Base-by-base conservation (phyloP, 176 grass and related monocot species). In the Hyparrhenia diplandra region DNA sequence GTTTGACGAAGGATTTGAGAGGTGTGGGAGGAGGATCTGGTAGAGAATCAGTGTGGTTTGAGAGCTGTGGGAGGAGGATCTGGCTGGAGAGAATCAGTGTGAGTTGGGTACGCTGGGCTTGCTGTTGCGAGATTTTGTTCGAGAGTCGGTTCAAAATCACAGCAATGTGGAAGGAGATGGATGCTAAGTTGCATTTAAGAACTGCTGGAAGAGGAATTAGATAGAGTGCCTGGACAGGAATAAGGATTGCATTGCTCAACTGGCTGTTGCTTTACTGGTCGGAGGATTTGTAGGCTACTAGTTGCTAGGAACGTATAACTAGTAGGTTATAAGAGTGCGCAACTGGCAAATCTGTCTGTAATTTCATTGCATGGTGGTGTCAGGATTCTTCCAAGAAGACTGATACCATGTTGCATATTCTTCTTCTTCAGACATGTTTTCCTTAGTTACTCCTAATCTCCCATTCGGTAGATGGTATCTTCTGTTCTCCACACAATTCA, bases 21-120 rank as follows among this genome's bases (percentile, higher is more conserved):
- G 54, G 25, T 29, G 32, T 42, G 70, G 63, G 58, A 32, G 63
- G 58, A 32, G 29, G 86, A 79, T 84, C 75, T 61, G n/a, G 29
- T 21, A 46, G 17, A 59, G 17, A 37, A 84, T 74, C 40, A 47
- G 52, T 23, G 52, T 57, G 52, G 23, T 57, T 23, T 55, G 20
- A 55, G 51, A 55, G 51, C 20, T n/a, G 51, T 55, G 51, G 20
- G 51, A 55, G 20, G 51, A 55, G 20, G 51, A 55, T 55, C 51
- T 55, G 51, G 51, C 51, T 55, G 51, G 51, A 9, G 20, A 9
- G 51, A 54, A 54, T 54, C 2, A 54, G 20, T 54, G 49, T 52
- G 51, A 54, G 51, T 54, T 20, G 7, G 51, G 3, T n/a, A 57
- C 25, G 25, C 43, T 58, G 34, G 12, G 57, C 28, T 66, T 77